Evolutionary conservation across 2,329 filamentous ascomycete genomes (phyloP), one percentile per base, ranked within the genome.

Genomic region (Tolypocladium sp.): DNA sequence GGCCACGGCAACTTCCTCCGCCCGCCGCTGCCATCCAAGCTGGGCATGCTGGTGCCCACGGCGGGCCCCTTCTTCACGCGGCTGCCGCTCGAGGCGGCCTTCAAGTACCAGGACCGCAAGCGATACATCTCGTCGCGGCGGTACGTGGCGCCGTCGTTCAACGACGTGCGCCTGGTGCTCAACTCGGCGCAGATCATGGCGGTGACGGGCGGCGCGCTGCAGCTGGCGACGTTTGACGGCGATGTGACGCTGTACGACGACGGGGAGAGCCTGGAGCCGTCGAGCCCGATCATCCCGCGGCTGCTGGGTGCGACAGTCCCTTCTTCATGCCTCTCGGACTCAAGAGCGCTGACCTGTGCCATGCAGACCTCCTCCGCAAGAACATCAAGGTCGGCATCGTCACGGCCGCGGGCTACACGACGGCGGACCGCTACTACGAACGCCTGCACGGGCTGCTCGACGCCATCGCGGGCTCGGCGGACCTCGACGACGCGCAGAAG

Each of bases 161-260:
- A 99, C 75, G 94, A 99, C 71, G 86, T 99, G 60, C 87, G 94
- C 2, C 81, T 97, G 30, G 89, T 96, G 57, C 84, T 99, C 65
- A 99, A 99, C 76, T 94, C 94, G 44, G 92, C 94, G 22, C 94
- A 99, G 74, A 81, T 93, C 61, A 92, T 97, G 87, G 91, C 91
- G 44, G 84, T 97, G n/a, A 88, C 91, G 20, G 85, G 84, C 30
- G 87, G 89, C 27, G 82, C 85, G 5, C 81, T 97, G 10, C 86
- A 94, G 66, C 82, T 99, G 4, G 88, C 96, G 58, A 99, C 94
- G 0, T 99, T 99, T 71, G 94, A 99, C 73, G 94, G 94, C 74
- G 94, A 99, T 74, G 92, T 99, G 56, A 99, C 94, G 1, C 81
- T 99, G 27, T 99, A 99, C 72, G 89, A 92, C 59, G 90, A 99